Evolutionary conservation across 2,329 filamentous ascomycete species (phyloP), one percentile per base, ranked within the genome.

Genomic region (Chrysoporthe puriensis): DNA sequence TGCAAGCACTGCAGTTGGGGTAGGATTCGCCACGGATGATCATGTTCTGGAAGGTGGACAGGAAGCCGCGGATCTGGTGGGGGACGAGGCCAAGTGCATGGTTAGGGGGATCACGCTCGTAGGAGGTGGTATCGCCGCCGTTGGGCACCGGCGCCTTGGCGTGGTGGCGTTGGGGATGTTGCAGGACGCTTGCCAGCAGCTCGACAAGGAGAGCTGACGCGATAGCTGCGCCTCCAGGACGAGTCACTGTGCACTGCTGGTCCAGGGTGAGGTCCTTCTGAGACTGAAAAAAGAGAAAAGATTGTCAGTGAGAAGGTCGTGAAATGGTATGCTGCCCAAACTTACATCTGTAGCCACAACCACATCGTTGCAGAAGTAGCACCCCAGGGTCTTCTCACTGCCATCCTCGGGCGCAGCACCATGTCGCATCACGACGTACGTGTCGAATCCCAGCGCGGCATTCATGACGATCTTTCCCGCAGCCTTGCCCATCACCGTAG

Each of bases 291-390:
- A 11, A 14, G 8, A 14, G 21, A 5, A 14, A 13, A 26, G 26
- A 16, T 63, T 67, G 69, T 78, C 68, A 77, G 72, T 69, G 71
- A 63, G 48, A 54, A 69, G 36, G 21, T 4, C 14, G 9, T 52
- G 58, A 18, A 44, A 54, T 16, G 50, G 64, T 57, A 21, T 13
- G 8, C 43, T 1, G n/a, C 3, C 16, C 16, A 21, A n/a, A 85
- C 91, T 88, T 82, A 97, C 94, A 81, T 98, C 93, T 70, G 91
- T 91, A 32, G 96, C 96, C 7, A 95, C 93, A 62, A 98, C 95
- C 36, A 99, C 95, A 77, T 99, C 96, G 74, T 97, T 98, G 81
- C 96, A 99, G 79, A 98, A 99, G 78, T 99, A 99, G 79, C 96
- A 99, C 11, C 96, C 96, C 36, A 98, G 84, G 36, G 92, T 88